Conservation (phyloP, 148 eudicot genomes). For the Rhododendron ferrugineum region DNA sequence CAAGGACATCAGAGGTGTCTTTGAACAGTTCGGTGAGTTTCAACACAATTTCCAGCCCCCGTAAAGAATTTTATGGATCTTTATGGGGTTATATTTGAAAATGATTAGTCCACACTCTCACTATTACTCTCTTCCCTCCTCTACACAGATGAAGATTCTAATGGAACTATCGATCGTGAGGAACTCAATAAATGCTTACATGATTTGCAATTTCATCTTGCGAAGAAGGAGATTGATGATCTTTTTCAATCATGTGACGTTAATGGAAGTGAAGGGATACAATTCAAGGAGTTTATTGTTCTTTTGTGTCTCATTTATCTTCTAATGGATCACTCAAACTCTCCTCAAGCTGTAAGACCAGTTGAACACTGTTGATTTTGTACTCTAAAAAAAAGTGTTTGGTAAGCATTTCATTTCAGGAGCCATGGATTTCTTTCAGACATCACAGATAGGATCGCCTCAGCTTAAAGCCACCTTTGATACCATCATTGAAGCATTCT, state of each 20-base stretch:
- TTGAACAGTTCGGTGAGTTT: slow-evolving; percentile 55
- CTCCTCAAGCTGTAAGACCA: slow-evolving; percentile 25
- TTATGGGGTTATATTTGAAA: background rate
- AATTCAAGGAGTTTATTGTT: slow-evolving; percentile 61
- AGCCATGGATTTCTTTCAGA: slow-evolving; percentile 22
- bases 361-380: background rate
- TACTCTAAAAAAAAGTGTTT: background rate
- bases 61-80: background rate
- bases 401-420: background rate
- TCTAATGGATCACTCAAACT: slow-evolving; percentile 35
- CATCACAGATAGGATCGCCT: slow-evolving; percentile 31
- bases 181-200: slow-evolving; percentile 53
- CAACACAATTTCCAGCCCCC: background rate
- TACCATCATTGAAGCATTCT: slow-evolving; percentile 51
- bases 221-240: slow-evolving; percentile 53
- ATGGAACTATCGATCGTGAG: slow-evolving; percentile 43
- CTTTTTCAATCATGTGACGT: slow-evolving; percentile 54
- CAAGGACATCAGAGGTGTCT: slow-evolving; percentile 41
- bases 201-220: slow-evolving; percentile 35
- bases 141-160: slow-evolving; percentile 46
- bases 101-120: background rate
- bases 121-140: background rate
- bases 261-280: slow-evolving; percentile 47
- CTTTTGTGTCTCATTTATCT: slow-evolving; percentile 56
- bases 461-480: slow-evolving; percentile 54